These are phyloP conservation scores for Pythium guiyangense DNA, from an alignment of 352 stramenopile species.

Conservation along the genomic window DNA sequence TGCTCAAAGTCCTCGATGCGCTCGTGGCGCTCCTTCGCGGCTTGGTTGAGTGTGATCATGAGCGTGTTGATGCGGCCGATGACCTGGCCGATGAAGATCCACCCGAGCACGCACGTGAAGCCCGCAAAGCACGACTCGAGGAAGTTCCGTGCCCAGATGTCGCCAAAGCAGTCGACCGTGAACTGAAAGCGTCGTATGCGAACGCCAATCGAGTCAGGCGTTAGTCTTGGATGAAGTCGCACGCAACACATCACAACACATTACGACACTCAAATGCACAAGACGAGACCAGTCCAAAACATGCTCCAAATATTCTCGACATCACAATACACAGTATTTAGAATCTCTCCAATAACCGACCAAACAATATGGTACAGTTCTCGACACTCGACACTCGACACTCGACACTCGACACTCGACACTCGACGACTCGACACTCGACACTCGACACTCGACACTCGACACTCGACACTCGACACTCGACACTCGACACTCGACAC, in stretches of 20 bases:
- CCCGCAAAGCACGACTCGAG: slow-evolving; percentile 53
- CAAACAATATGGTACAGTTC: too few relatives aligned
- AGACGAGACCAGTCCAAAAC: too few relatives aligned
- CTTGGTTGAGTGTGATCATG: slow-evolving; percentile 64
- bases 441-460: too few relatives aligned
- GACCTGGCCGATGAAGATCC: slow-evolving; percentile 74
- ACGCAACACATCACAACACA: background rate
- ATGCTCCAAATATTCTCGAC: too few relatives aligned
- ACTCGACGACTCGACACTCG: too few relatives aligned
- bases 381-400: too few relatives aligned
- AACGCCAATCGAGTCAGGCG: background rate
- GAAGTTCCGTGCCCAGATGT: slow-evolving; percentile 60
- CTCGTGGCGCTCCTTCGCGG: slow-evolving; percentile 42
- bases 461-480: too few relatives aligned
- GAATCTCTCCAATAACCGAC: too few relatives aligned
- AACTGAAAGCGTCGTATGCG: slow-evolving; percentile 16
- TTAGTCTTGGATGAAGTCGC: background rate
- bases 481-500: too few relatives aligned
- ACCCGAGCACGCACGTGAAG: slow-evolving; percentile 65
- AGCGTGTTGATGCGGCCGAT: slow-evolving; percentile 64
- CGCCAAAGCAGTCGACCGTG: slow-evolving; percentile 73
- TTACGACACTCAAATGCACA: too few relatives aligned
- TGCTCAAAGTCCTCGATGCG: slow-evolving; percentile 63
- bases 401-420: too few relatives aligned
- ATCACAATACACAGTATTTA: too few relatives aligned